Evolutionary conservation across 306 rosid genomes (phyloP), one percentile per base, ranked within the genome.

Genomic region (Alnus glutinosa): DNA sequence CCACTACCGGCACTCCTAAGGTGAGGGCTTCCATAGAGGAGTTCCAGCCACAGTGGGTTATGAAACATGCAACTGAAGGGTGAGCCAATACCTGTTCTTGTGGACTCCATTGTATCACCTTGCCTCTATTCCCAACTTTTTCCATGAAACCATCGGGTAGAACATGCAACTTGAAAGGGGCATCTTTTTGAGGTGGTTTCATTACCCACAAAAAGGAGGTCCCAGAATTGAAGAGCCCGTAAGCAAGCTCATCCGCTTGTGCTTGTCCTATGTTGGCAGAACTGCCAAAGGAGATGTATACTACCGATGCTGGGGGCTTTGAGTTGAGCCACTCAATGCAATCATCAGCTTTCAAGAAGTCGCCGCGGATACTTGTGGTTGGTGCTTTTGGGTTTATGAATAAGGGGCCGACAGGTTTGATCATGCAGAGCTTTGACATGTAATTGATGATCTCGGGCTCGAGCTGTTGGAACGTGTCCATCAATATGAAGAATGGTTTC

Each of bases 31-130:
- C 91, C 72, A 87, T 79, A 1, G 93, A 73, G 1, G 91, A 89
- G 73, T 89, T 89, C 91, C 93, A 89, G 0, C 91, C 91, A n/a
- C 93, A 89, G 39, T 89, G 93, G n/a, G 88, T 89, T 9, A 89
- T 1, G 14, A 92, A 92, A 50, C 92, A 90, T 3, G 90, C 75
- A 11, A 88, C 78, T 0, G 97, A 88, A 7, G 93, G 82, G 34
- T 90, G 94, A 4, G 84, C 79, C 1, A 93, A 14, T 1, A 93
- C 92, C 5, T 87, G 70, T 44, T 85, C 96, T 30, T 93, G 96
- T n/a, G 88, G 86, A 9, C 97, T 84, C 96, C 96, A 93, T 30
- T 83, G 49, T 23, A 93, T 90, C 8, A 93, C 76, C 57, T 74
- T 93, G 0, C 94, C 97, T 51, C 57, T 88, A 0, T 78, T 87